These are phyloP conservation scores for Spatholobus suberectus DNA, from an alignment of 306 rosid genomes.

Conservation along the genomic window DNA sequence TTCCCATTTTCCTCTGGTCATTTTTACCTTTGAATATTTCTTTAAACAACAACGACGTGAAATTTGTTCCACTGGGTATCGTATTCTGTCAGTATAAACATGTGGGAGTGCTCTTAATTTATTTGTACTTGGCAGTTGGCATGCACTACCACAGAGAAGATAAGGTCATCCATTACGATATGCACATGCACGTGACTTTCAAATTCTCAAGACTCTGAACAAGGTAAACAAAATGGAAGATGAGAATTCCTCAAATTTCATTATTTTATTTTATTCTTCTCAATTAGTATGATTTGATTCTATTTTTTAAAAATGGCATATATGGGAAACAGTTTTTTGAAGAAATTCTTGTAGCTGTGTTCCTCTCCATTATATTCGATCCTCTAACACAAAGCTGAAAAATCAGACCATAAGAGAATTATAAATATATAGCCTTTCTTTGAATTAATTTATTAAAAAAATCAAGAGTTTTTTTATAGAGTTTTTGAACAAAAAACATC, in stretches of 20 bases:
- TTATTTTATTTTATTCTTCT: conserved; percentile 21
- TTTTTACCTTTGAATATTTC: conserved; percentile 32
- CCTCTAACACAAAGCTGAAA: background rate
- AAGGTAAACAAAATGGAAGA: background rate
- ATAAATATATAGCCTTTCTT: background rate
- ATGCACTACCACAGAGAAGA: conserved; percentile 43
- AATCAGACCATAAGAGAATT: background rate
- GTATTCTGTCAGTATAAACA: conserved; percentile 53
- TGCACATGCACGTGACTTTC: conserved; percentile 47
- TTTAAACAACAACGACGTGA: conserved; percentile 29
- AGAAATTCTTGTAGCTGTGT: background rate
- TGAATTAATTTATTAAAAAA: background rate
- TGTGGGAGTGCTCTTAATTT: conserved; percentile 40
- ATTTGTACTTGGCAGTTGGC: conserved; percentile 43
- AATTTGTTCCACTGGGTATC: conserved; percentile 42
- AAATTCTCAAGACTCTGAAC: conserved; percentile 24
- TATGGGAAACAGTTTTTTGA: conserved; percentile 8
- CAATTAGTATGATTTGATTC: conserved; percentile 32
- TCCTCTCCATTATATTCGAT: conserved; percentile 11
- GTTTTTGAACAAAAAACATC: background rate
- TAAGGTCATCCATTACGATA: conserved; percentile 37
- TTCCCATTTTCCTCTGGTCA: conserved; percentile 11
- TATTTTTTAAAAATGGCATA: background rate
- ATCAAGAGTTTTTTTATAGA: background rate
- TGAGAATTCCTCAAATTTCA: background rate